A percentile compares a stretch with the other conserved stretches of the same genome.
Evolutionary conservation across 1,284 basidiomycete genomes (phyloP).

Genomic region (Melampsora medusae): DNA sequence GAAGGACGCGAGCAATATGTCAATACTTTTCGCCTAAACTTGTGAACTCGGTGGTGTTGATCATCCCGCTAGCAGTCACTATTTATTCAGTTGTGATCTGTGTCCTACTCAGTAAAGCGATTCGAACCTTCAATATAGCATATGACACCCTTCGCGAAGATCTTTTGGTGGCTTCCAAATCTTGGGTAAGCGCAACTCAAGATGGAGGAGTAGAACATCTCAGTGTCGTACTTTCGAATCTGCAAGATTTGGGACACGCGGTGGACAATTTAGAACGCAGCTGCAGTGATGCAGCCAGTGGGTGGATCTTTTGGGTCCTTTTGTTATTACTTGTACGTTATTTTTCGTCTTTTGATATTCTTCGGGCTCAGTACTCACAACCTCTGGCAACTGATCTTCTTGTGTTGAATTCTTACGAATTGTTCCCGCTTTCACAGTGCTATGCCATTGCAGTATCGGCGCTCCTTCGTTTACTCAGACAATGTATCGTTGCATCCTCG

Average conservation of each 20-base stretch:
- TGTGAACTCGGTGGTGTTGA: neutral
- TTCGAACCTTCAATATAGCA: neutral
- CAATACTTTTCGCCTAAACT: neutral
- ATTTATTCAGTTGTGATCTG: neutral
- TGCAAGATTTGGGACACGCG: neutral
- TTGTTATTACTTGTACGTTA: neutral
- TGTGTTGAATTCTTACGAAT: neutral
- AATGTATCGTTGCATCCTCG: neutral
- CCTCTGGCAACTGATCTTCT: neutral
- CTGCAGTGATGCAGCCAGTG: neutral
- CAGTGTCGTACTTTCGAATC: neutral
- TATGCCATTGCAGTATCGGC: neutral
- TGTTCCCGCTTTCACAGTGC: neutral
- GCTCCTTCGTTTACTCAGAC: neutral
- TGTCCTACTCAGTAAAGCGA: neutral
- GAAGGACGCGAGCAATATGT: neutral
- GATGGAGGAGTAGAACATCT: neutral
- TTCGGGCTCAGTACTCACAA: neutral
- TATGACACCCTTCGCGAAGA: neutral
- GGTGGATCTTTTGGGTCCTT: neutral
- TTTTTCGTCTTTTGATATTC: too few relatives aligned
- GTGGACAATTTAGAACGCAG: neutral
- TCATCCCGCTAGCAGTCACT: neutral
- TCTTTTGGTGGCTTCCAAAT: neutral
- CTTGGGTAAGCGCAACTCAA: neutral